Evolutionary conservation across 495 filamentous ascomycete genomes (phyloP).

Genomic region (Tuber brumale): DNA sequence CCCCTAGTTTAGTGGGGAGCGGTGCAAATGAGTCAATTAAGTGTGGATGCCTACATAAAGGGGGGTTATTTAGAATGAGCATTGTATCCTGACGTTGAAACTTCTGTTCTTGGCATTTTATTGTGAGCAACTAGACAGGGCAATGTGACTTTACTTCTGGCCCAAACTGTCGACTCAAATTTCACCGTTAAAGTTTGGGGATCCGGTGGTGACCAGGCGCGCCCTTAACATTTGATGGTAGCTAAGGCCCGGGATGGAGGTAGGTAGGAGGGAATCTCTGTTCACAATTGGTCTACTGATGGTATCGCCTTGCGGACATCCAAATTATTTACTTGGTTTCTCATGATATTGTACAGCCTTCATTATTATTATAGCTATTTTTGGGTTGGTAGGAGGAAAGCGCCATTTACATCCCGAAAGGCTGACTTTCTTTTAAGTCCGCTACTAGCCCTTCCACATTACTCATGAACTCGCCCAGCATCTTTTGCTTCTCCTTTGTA

Average conservation of each 20-base stretch:
- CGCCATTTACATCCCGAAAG: constrained; percentile 50
- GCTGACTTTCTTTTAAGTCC: constrained; percentile 75
- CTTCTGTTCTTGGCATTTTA: no score
- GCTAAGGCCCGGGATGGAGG: neutral
- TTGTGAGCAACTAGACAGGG: no score
- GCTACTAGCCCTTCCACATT: constrained; percentile 89
- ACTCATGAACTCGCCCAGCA: constrained; percentile 72
- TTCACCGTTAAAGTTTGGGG: no score
- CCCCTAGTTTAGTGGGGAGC: no score
- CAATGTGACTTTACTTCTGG: no score
- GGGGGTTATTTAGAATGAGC: no score
- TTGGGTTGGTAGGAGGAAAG: neutral
- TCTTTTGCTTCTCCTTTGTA: constrained; percentile 79
- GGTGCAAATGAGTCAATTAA: no score
- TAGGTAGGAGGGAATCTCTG: neutral
- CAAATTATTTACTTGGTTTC: neutral
- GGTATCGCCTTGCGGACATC: neutral
- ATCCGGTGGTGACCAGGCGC: no score
- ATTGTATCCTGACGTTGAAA: no score
- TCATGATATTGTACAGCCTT: neutral
- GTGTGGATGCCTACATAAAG: no score
- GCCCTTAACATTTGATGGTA: neutral
- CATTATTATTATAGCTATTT: neutral
- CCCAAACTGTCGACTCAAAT: no score
- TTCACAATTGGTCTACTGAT: neutral